Evolutionary conservation across 805 yeast genomes (phyloP), one percentile per base, ranked within the genome.

Genomic region (Metschnikowia bowlesiae): DNA sequence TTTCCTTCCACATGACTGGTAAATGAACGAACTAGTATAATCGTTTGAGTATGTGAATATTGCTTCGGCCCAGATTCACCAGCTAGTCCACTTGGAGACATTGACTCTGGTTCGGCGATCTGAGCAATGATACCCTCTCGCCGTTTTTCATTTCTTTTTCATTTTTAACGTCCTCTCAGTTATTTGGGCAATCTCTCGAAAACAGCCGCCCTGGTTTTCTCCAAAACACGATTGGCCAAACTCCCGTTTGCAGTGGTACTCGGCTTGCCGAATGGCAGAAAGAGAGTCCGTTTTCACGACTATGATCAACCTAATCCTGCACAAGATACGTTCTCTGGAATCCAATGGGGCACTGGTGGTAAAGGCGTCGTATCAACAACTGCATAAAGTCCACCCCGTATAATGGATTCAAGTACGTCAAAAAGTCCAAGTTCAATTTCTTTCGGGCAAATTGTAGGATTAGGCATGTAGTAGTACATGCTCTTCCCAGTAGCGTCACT

Each of bases 321-420:
- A 9, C 90, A 89, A 36, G 65, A 59, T 22, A 73, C 77, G 59
- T 83, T 82, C 55, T 82, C 87, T 1, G 89, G 87, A 42, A 86
- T 85, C 95, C 94, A 87, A 64, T 86, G 86, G 8, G 94, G 94
- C 39, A 87, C 79, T 1, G 94, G 89, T 63, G 84, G 89, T 55
- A 87, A 67, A 1, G 92, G 92, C 51, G 75, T 70, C 0, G 94
- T 87, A 65, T 87, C 94, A 51, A 85, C 83, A 65, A 87, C 94
- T 1, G 95, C 79, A 64, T 92, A 92, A 0, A 89, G 83, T 0
- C 99, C 99, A 9, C 99, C 99, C 46, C 94, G 74, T 8, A 97
- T 97, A 78, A 85, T 22, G 94, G 69, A 16, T 92, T 82, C 60
- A 94, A 73, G 67, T 94, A 94, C 53, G 98, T 74, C 74, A 94